Percentiles rank a stretch among this genome's conserved stretches.
Evolutionary conservation across 2,329 filamentous ascomycete genomes (phyloP).

Genomic region (Alternaria panax): DNA sequence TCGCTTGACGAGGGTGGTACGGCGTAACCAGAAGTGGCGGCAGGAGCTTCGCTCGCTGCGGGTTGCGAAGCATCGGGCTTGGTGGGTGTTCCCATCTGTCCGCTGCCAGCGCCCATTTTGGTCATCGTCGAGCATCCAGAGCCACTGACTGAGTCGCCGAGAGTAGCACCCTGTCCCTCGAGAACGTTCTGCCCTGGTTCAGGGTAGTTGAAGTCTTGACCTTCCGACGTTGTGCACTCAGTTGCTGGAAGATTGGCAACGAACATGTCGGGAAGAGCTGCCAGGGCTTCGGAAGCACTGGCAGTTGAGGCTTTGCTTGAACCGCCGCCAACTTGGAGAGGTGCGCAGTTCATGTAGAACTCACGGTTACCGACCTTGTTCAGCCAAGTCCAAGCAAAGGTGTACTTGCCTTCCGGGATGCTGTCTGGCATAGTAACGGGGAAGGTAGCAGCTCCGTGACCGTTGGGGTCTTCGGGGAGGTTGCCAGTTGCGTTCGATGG

Average conservation of each 20-base stretch:
- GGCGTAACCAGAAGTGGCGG: not conserved
- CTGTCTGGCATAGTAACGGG: conserved; percentile 74
- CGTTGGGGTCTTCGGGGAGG: conserved; percentile 27
- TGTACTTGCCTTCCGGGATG: conserved; percentile 76
- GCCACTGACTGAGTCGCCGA: conserved; percentile 41
- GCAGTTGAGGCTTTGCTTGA: conserved; percentile 44
- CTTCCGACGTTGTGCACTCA: conserved; percentile 60
- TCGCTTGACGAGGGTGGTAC: conserved; percentile 8
- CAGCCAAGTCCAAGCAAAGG: conserved; percentile 92
- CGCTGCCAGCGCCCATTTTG: conserved; percentile 42
- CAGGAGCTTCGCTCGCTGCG: not conserved
- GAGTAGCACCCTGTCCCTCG: conserved; percentile 35
- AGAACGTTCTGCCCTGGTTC: conserved; percentile 66
- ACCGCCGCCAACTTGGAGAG: conserved; percentile 68
- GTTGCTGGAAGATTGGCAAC: conserved; percentile 70
- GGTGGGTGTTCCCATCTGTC: conserved; percentile 37
- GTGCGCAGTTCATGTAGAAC: conserved; percentile 97
- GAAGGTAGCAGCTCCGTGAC: conserved; percentile 68
- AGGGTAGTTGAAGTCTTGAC: conserved; percentile 69
- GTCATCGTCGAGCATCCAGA: conserved; percentile 41
- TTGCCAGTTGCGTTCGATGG: conserved; percentile 65
- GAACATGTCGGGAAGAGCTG: conserved; percentile 75
- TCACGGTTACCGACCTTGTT: conserved; percentile 93
- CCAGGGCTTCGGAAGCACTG: conserved; percentile 48
- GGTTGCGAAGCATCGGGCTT: conserved; percentile 11